These are phyloP conservation scores for Aspergillus carlsbadensis DNA, from an alignment of 495 filamentous ascomycete species.

Conservation along the genomic window DNA sequence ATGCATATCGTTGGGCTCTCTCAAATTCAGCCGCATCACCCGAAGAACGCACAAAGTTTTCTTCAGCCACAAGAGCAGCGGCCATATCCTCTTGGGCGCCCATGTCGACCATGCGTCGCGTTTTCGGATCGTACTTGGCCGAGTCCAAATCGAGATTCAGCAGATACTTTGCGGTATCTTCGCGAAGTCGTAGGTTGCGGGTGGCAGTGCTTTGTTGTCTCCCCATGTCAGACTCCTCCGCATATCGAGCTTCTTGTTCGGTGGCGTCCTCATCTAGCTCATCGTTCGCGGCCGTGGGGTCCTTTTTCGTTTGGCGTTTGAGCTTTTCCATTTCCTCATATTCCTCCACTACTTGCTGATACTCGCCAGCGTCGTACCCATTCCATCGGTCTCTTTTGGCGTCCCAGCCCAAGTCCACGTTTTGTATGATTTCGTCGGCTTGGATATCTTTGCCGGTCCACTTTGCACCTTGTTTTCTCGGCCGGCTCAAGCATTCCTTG, in stretches of 20 bases:
- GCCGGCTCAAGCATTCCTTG: constrained; percentile 88
- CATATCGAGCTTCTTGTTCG: constrained; percentile 73
- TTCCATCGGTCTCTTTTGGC: constrained; percentile 99
- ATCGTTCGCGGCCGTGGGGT: constrained; percentile 40
- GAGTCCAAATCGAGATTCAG: constrained; percentile 94
- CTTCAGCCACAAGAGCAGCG: constrained; percentile 86
- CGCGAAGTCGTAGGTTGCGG: constrained; percentile 83
- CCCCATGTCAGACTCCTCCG: constrained; percentile 97
- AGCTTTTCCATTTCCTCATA: constrained; percentile 83
- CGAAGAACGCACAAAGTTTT: constrained; percentile 85
- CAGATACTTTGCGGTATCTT: constrained; percentile 98
- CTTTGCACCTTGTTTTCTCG: constrained; percentile 84
- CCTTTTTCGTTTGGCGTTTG: constrained; percentile 56
- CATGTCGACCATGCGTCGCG: constrained; percentile 86
- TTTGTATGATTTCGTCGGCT: constrained; percentile 84
- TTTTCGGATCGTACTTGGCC: constrained; percentile 98
- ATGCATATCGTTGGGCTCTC: constrained; percentile 82
- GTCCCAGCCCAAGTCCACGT: constrained; percentile 89
- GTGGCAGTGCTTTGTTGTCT: constrained; percentile 86
- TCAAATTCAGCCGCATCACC: constrained; percentile 97
- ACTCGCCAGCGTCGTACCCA: constrained; percentile 88
- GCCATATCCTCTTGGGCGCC: constrained; percentile 82
- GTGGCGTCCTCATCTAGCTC: constrained; percentile 53
- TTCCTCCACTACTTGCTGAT: constrained; percentile 79
- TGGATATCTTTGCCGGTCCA: constrained; percentile 93